A percentile compares a stretch with the other conserved stretches of the same genome.
phyloP scores from a whole-genome alignment of 495 filamentous ascomycete genomes.

The Aspergillus incahuasiensis region DNA sequence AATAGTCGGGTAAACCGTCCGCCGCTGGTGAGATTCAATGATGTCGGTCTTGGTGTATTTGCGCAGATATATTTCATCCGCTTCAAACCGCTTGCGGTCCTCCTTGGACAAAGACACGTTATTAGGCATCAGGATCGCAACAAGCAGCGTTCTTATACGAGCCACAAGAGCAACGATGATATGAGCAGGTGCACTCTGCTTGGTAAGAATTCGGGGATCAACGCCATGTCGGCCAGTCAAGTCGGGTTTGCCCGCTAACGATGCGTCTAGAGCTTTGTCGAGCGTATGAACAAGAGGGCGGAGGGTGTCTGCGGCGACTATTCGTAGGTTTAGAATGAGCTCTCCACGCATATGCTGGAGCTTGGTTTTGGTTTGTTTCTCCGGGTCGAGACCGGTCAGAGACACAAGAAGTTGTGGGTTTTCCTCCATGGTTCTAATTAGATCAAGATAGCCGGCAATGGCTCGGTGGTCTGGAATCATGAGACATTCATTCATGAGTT shows the following conservation, averaged over 20 bases:
- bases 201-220: not conserved
- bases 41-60: conserved; percentile 29
- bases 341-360: conserved; percentile 24
- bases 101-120: conserved; percentile 26
- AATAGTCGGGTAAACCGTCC: conserved; percentile 20
- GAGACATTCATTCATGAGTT: conserved; percentile 45
- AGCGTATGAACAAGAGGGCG: conserved; percentile 29
- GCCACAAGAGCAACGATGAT: conserved; percentile 21
- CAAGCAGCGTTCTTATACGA: conserved; percentile 25
- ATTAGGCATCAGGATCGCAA: conserved; percentile 25
- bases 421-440: conserved; percentile 20
- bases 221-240: not conserved
- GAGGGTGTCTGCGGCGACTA: conserved; percentile 19
- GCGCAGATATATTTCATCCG: conserved; percentile 25
- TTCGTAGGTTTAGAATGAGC: conserved; percentile 25
- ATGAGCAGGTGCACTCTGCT: not conserved
- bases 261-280: conserved; percentile 21
- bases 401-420: conserved; percentile 31
- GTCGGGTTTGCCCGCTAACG: not conserved
- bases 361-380: conserved; percentile 3
- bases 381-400: conserved; percentile 23
- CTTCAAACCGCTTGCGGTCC: conserved; percentile 19
- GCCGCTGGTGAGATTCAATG: conserved; percentile 10
- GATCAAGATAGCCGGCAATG: conserved; percentile 27
- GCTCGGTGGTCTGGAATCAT: conserved; percentile 34